phyloP scores from a whole-genome alignment of 2,329 filamentous ascomycete species.

The Sphaceloma murrayae region DNA sequence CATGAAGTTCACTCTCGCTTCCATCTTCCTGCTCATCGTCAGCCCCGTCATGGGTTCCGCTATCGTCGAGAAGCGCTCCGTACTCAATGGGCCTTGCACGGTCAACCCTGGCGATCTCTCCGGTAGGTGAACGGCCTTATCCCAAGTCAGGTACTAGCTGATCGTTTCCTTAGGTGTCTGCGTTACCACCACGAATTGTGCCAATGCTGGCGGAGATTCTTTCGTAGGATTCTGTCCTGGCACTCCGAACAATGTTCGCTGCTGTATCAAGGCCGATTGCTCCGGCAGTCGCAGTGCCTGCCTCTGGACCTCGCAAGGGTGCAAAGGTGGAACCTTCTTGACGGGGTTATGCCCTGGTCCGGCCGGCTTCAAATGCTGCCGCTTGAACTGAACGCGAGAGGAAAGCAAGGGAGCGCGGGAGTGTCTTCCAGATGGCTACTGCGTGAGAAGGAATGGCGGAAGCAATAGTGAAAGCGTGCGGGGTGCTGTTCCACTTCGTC shows the following conservation, averaged over 20 bases:
- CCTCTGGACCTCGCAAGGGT: neutral
- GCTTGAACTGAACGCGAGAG: neutral
- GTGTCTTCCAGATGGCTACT: no score
- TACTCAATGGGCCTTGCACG: conserved; percentile 5
- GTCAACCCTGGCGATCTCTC: neutral
- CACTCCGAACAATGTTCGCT: conserved; percentile 4
- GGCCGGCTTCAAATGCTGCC: conserved; percentile 2
- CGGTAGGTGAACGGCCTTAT: neutral
- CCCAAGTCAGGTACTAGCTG: neutral
- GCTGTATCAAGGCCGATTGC: conserved; percentile 12
- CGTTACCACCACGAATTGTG: conserved; percentile 2
- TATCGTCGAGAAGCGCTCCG: conserved; percentile 7
- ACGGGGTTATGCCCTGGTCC: conserved; percentile 1
- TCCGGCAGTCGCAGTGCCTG: conserved; percentile 2
- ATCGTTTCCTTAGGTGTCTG: conserved; percentile 3
- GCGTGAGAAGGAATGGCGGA: no score
- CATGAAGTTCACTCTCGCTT: conserved; percentile 9
- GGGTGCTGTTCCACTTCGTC: no score
- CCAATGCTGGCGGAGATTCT: neutral
- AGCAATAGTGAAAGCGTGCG: no score
- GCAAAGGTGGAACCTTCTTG: conserved; percentile 1
- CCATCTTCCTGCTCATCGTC: conserved; percentile 1
- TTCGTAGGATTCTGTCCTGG: conserved; percentile 6
- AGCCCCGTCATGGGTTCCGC: neutral
- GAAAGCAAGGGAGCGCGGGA: no score